Conservation (phyloP, 2,329 filamentous ascomycete species). For the Paraconiothyrium brasiliense region DNA sequence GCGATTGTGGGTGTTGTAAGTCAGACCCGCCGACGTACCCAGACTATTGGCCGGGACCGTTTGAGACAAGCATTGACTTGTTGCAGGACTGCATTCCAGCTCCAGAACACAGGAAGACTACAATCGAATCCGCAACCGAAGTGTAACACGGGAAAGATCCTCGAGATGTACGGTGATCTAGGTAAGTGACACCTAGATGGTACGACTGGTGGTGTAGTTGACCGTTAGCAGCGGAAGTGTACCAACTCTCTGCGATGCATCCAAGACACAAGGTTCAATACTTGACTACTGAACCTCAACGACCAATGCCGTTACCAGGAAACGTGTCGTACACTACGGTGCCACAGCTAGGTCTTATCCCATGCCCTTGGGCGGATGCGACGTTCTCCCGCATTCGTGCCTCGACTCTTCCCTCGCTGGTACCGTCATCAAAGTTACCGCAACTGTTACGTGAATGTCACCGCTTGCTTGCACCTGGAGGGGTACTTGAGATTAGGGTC, state of each 20-base stretch:
- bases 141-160: constrained; percentile 45
- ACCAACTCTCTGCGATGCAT: constrained; percentile 56
- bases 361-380: constrained; percentile 58
- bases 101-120: constrained; percentile 44
- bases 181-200: constrained; percentile 39
- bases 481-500: constrained; percentile 67
- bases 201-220: constrained; percentile 31
- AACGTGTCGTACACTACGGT: constrained; percentile 44
- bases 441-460: constrained; percentile 65
- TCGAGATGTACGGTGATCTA: constrained; percentile 52
- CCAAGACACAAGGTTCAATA: constrained; percentile 49
- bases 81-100: constrained; percentile 57
- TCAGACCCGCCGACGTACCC: background rate
- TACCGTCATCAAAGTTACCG: constrained; percentile 66
- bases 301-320: constrained; percentile 43
- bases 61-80: background rate
- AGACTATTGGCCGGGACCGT: background rate
- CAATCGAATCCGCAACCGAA: constrained; percentile 33
- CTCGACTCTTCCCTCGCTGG: constrained; percentile 64
- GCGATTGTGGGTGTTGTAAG: constrained; percentile 67
- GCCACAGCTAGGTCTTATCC: constrained; percentile 53
- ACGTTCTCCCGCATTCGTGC: constrained; percentile 51
- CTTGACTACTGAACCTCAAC: constrained; percentile 45
- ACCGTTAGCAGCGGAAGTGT: constrained; percentile 51
- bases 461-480: constrained; percentile 64